phyloP scores from a whole-genome alignment of 2,329 filamentous ascomycete genomes.

The Aspergillus neoniger region DNA sequence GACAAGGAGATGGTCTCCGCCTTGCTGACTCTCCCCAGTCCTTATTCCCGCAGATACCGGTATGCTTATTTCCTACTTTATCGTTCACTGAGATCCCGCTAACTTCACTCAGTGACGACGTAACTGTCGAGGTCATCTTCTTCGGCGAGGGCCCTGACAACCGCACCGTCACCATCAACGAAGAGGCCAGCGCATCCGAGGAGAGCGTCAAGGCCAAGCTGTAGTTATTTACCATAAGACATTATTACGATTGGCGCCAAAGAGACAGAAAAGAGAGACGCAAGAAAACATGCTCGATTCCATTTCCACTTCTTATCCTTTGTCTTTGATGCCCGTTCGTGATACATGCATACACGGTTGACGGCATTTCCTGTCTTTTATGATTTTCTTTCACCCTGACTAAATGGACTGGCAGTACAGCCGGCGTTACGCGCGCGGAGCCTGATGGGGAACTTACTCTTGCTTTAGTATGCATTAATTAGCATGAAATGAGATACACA shows the following conservation, averaged over 20 bases:
- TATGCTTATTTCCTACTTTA: constrained; percentile 45
- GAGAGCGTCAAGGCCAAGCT: constrained; percentile 53
- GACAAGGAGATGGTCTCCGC: constrained; percentile 93
- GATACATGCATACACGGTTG: not conserved
- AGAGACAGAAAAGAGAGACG: not conserved
- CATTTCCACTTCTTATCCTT: constrained; percentile 5
- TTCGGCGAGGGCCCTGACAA: constrained; percentile 79
- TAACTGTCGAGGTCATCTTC: constrained; percentile 98
- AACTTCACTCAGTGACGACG: constrained; percentile 69
- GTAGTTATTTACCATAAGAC: constrained; percentile 26
- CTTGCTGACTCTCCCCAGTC: constrained; percentile 84
- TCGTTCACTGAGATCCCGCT: not conserved
- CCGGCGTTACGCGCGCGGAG: too few relatives aligned
- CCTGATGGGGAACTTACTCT: too few relatives aligned
- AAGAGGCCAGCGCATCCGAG: constrained; percentile 74
- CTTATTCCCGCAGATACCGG: constrained; percentile 89
- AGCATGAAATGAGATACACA: too few relatives aligned
- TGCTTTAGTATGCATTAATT: too few relatives aligned
- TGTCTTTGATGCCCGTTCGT: not conserved
- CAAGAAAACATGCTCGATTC: not conserved
- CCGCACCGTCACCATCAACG: constrained; percentile 79
- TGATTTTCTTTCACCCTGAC: too few relatives aligned
- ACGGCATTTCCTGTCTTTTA: not conserved
- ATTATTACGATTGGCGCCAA: not conserved
- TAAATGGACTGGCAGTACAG: too few relatives aligned